phyloP scores from a whole-genome alignment of 192 early-diverging fungal species.

The Mortierella antarctica region DNA sequence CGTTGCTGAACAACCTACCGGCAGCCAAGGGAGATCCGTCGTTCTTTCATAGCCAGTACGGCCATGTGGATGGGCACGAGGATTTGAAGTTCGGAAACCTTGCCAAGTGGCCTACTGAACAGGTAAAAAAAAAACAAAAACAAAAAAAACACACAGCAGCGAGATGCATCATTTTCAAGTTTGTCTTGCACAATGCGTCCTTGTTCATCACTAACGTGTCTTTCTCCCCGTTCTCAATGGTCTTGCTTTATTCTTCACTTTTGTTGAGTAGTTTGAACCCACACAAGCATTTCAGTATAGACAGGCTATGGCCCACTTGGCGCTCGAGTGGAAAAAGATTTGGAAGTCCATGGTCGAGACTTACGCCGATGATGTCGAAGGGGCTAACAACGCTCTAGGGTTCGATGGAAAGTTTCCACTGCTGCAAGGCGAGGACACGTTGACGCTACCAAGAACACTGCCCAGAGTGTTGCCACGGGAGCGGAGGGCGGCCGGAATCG shows the following conservation, averaged over 20 bases:
- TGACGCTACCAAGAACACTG: slow-evolving; percentile 16
- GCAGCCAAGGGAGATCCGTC: slow-evolving; percentile 38
- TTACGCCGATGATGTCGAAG: slow-evolving; percentile 25
- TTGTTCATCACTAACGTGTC: not conserved
- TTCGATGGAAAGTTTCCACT: slow-evolving; percentile 29
- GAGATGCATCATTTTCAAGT: too few species aligned
- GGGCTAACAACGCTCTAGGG: slow-evolving; percentile 43
- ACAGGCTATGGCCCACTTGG: slow-evolving; percentile 24
- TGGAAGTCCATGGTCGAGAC: slow-evolving; percentile 15
- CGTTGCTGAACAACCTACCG: slow-evolving; percentile 29
- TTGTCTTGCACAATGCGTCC: not conserved
- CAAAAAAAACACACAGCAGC: too few species aligned
- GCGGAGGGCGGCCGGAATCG: slow-evolving; percentile 38
- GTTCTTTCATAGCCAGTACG: slow-evolving; percentile 54
- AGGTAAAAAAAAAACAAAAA: slow-evolving; percentile 10
- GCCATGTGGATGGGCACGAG: slow-evolving; percentile 52
- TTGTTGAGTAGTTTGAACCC: slow-evolving; percentile 16
- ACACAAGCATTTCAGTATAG: slow-evolving; percentile 23
- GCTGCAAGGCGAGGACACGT: not conserved
- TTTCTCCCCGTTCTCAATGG: not conserved
- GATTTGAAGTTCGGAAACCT: slow-evolving; percentile 47
- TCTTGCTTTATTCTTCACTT: not conserved
- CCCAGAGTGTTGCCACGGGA: slow-evolving; percentile 39
- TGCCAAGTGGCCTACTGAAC: slow-evolving; percentile 45
- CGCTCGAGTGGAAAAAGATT: slow-evolving; percentile 31